These are phyloP conservation scores for Cordyceps militaris DNA, from an alignment of 2,329 filamentous ascomycete species.

Conservation along the genomic window DNA sequence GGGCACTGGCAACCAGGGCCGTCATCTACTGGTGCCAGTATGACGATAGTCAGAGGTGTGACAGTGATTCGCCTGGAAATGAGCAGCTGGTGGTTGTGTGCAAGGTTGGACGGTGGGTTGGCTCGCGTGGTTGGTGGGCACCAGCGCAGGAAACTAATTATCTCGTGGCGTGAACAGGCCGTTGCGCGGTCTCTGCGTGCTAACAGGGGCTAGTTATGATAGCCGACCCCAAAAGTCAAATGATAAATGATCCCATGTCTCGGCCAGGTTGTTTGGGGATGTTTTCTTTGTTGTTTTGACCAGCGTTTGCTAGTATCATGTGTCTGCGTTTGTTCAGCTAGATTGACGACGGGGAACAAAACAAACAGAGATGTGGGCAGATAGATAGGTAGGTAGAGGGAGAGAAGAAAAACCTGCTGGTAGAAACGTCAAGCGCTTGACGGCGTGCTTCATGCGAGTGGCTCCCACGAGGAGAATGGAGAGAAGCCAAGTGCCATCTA, in stretches of 20 bases:
- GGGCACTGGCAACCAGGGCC: too few species aligned
- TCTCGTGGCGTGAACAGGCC: background rate
- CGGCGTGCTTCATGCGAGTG: background rate
- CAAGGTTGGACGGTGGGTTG: background rate
- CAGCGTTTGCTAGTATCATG: background rate
- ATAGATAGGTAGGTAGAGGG: background rate
- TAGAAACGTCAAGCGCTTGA: background rate
- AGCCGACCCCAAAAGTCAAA: background rate
- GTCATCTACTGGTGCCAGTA: too few species aligned
- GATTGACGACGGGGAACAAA: too few species aligned
- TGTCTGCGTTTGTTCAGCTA: background rate
- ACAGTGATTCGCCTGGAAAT: background rate
- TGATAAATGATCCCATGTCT: background rate
- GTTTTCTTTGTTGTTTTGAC: background rate
- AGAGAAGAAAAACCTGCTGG: background rate
- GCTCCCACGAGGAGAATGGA: background rate
- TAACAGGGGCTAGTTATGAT: background rate
- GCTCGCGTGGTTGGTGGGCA: conserved; percentile 2
- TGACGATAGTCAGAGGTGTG: background rate
- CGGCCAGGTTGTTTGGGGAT: background rate
- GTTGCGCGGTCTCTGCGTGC: background rate
- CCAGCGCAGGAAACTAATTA: background rate
- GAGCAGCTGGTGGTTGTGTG: background rate
- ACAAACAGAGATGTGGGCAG: background rate
- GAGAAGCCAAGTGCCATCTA: background rate